Evolutionary conservation across 352 stramenopile genomes (phyloP), one percentile per base, ranked within the genome.

Genomic region (Saprolegnia parasitica): DNA sequence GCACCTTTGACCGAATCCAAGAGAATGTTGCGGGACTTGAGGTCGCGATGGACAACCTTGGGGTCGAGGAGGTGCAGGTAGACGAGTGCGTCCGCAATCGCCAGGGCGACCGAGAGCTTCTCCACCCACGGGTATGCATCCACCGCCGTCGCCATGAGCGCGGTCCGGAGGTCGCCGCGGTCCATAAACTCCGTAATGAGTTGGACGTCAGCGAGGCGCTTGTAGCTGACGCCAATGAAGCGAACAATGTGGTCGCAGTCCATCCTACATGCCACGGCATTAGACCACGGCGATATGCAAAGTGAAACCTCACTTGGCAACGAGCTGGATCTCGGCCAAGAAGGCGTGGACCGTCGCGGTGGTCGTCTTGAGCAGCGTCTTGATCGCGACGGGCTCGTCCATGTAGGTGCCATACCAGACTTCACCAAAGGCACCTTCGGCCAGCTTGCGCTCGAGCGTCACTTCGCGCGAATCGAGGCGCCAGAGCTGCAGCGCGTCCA

Each of bases 371-470:
- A 79, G 54, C 8, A 87, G 74, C 15, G 73, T 72, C 65, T 87
- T 84, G 11, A 87, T 68, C 16, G 79, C 79, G 8, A 84, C 74
- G 32, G 76, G 65, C 3, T 79, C 61, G 29, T 76, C 76, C 4
- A 72, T 65, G 62, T 78, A 72, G 16, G 71, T 56, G 0, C 76
- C 78, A 23, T 79, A 10, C 76, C 78, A 87, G n/a, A 87, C 72
- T 61, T 87, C 77, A 18, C 79, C 76, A 18, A 77, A 87, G 5
- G 76, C 79, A 11, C 79, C 80, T 20, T 76, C 72, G 3, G 77
- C 77, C 13, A 87, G 67, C 46, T 72, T 71, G 1, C 11, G 10
- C 35, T 65, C 29, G 13, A 65, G 3, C 24, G 50, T 39, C 13
- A 65, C n/a, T 50, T 65, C 29, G 16, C 13, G 9, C 23, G 56